A percentile compares a stretch with the other conserved stretches of the same genome.
phyloP scores from a whole-genome alignment of 331 rosid genomes.

The Dryas integrifolia region DNA sequence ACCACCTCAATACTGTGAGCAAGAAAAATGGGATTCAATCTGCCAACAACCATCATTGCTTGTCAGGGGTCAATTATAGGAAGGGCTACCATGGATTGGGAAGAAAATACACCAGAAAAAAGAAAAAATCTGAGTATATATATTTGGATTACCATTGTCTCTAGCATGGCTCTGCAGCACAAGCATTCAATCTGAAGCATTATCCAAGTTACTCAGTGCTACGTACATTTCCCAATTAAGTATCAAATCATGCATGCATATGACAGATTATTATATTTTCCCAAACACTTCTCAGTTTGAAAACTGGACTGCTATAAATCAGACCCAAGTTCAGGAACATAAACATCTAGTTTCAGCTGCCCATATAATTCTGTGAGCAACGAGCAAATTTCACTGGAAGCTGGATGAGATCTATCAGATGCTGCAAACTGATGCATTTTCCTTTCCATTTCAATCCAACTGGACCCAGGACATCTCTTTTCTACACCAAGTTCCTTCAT shows the following conservation, averaged over 20 bases:
- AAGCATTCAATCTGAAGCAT: background rate
- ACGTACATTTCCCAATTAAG: background rate
- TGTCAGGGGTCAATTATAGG: background rate
- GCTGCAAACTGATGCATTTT: slow-evolving; percentile 57
- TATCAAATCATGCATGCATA: too few relatives aligned
- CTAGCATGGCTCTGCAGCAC: background rate
- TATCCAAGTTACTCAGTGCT: background rate
- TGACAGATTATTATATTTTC: too few relatives aligned
- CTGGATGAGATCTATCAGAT: slow-evolving; percentile 53
- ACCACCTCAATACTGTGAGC: background rate
- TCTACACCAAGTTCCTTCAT: slow-evolving; percentile 70
- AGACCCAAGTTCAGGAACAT: slow-evolving; percentile 40
- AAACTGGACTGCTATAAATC: slow-evolving; percentile 1
- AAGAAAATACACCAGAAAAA: background rate
- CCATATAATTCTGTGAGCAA: slow-evolving; percentile 49
- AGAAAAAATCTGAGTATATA: background rate
- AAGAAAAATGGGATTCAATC: background rate
- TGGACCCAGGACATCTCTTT: slow-evolving; percentile 66
- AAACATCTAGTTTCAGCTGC: slow-evolving; percentile 50
- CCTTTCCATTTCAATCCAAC: slow-evolving; percentile 63
- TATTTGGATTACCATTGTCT: background rate
- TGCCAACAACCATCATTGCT: background rate
- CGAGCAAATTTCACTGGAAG: slow-evolving; percentile 41
- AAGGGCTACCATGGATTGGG: background rate
- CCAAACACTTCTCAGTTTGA: background rate